Conservation (phyloP, 2,329 filamentous ascomycete species). For the Cytospora chrysosperma region DNA sequence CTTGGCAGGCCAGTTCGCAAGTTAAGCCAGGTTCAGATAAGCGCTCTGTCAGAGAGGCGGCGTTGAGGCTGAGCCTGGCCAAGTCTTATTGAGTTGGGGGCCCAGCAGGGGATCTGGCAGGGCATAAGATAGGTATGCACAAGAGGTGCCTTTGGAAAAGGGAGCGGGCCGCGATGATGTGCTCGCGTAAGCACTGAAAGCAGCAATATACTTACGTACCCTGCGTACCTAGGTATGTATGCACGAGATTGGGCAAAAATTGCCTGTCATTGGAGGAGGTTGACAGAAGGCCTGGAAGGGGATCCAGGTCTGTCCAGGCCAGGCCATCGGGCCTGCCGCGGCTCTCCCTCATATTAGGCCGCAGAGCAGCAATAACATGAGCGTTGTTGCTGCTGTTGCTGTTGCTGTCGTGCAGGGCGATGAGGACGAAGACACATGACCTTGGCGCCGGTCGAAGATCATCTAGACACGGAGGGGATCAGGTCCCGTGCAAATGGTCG, state of each 20-base stretch:
- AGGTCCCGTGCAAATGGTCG: neutral
- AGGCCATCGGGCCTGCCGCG: neutral
- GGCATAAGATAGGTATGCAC: too few species aligned
- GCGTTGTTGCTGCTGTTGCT: neutral
- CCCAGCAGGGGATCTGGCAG: neutral
- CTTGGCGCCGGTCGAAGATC: neutral
- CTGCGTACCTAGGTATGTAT: neutral
- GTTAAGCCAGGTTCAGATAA: neutral
- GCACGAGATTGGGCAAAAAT: neutral
- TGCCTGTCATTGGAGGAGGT: neutral
- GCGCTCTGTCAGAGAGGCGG: neutral
- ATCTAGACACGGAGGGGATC: neutral
- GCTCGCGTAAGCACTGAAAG: neutral
- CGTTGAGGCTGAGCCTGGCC: neutral
- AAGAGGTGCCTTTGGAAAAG: neutral
- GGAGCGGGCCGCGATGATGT: neutral
- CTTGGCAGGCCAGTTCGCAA: neutral
- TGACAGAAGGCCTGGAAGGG: neutral
- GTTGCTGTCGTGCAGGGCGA: neutral
- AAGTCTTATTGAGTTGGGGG: neutral
- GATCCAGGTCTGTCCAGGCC: neutral
- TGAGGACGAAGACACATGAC: neutral
- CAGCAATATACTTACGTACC: too few species aligned
- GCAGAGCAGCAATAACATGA: neutral
- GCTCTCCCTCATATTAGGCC: neutral